Evolutionary conservation across 176 grass and related monocot species (phyloP), one percentile per base, ranked within the genome.

Genomic region (Otatea glauca): DNA sequence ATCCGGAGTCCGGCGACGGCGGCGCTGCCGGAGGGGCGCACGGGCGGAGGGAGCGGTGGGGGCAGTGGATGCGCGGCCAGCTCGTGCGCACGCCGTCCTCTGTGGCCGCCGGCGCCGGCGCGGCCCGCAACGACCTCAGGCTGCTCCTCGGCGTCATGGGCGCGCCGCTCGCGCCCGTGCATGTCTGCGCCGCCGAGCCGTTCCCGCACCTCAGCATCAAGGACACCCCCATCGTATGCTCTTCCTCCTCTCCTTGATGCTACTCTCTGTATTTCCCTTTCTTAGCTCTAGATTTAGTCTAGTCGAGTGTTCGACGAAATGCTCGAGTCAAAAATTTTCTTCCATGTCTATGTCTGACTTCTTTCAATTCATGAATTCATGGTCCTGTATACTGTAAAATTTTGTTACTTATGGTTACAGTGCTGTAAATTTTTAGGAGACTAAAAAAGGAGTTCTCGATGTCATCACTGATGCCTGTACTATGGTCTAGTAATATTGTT

Each of bases 201-300:
- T 66, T 96, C 38, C 94, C 94, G 64, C 91, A 96, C 85, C 94
- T 96, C 91, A 93, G 91, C 82, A 84, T 96, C 43, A 96, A 96
- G 81, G 94, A 96, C 83, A 93, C 94, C 59, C 94, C 94, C 80
- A 96, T 96, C 47, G 93, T 95, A 53, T 91, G 91, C 9, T 43
- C 72, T 63, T 38, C 81, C 23, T 29, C 17, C 1, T 45, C 37
- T 9, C 27, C 14, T 7, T 80, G 35, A 13, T 48, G 11, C 29
- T 17, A 9, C 17, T 77, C 17, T 17, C 24, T 4, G 11, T 55
- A 23, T 43, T n/a, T 24, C 23, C 0, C 16, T 60, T 55, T 32
- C 18, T 18, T 13, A 0, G 20, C 70, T 87, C 50, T 74, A 67
- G 61, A 74, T 87, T 84, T 68, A 13, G 62, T 38, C 44, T 6